These are phyloP conservation scores for Coemansia guatemalensis DNA, from an alignment of 192 early-diverging fungal species.

Conservation along the genomic window DNA sequence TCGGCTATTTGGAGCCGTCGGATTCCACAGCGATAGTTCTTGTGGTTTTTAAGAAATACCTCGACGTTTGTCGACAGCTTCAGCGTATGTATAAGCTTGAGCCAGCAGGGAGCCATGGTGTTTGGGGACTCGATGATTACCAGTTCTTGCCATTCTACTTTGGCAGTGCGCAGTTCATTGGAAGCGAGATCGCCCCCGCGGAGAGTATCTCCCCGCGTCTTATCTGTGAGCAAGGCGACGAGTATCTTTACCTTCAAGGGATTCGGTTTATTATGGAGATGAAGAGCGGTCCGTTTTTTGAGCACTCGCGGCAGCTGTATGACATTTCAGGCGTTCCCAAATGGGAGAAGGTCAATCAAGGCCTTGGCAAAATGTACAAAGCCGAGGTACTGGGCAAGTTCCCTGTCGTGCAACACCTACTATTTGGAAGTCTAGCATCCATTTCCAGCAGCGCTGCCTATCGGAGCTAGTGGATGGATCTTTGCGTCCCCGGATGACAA, in stretches of 20 bases:
- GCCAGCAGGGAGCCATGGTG: conserved; percentile 96
- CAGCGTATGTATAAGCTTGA: conserved; percentile 86
- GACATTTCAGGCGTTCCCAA: conserved; percentile 71
- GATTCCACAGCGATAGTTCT: conserved; percentile 77
- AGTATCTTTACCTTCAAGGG: conserved; percentile 85
- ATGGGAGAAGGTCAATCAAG: conserved; percentile 75
- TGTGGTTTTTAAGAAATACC: conserved; percentile 74
- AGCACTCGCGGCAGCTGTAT: conserved; percentile 76
- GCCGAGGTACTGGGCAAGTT: conserved; percentile 73
- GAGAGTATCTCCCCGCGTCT: conserved; percentile 65
- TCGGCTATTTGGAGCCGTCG: conserved; percentile 59
- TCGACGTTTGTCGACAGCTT: conserved; percentile 74
- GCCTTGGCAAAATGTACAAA: conserved; percentile 75
- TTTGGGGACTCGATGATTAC: conserved; percentile 97
- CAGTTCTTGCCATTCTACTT: conserved; percentile 94
- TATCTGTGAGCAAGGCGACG: conserved; percentile 58
- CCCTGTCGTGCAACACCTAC: conserved; percentile 79
- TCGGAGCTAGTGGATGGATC: too few species aligned
- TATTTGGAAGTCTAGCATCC: conserved; percentile 65
- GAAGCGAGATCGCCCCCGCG: conserved; percentile 70
- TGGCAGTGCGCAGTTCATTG: conserved; percentile 86
- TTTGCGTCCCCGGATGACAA: too few species aligned
- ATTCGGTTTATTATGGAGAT: conserved; percentile 76
- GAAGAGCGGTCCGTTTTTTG: conserved; percentile 72
- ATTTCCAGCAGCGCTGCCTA: not conserved